A percentile compares a stretch with the other conserved stretches of the same genome.
phyloP scores from a whole-genome alignment of 1,139 yeast genomes.

The Yamadazyma epiphylla region DNA sequence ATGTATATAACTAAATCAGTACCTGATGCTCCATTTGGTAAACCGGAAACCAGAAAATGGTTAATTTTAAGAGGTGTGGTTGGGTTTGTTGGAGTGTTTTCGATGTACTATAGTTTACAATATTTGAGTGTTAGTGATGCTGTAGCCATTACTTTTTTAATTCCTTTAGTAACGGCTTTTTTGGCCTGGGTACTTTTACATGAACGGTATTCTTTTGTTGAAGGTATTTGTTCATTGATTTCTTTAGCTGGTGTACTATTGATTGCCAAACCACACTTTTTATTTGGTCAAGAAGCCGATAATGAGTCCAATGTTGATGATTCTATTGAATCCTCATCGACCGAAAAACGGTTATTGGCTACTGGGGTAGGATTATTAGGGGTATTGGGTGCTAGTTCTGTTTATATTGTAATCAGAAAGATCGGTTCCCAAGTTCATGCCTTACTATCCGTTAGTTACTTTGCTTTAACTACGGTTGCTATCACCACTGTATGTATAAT shows the following conservation, averaged over 20 bases:
- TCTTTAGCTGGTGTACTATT: slow-evolving; percentile 75
- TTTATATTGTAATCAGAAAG: slow-evolving; percentile 67
- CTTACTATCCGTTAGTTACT: slow-evolving; percentile 71
- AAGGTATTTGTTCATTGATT: slow-evolving; percentile 63
- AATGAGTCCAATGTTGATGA: slow-evolving; percentile 29
- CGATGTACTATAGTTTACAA: slow-evolving; percentile 68
- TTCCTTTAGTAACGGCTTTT: slow-evolving; percentile 75
- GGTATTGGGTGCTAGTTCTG: slow-evolving; percentile 66
- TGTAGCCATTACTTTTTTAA: slow-evolving; percentile 71
- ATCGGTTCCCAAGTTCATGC: slow-evolving; percentile 83
- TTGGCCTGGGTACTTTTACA: slow-evolving; percentile 65
- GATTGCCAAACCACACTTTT: slow-evolving; percentile 77
- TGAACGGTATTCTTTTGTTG: slow-evolving; percentile 65
- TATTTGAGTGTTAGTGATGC: slow-evolving; percentile 75
- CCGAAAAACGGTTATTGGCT: slow-evolving; percentile 49
- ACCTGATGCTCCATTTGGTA: slow-evolving; percentile 71
- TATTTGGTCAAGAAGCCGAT: slow-evolving; percentile 49
- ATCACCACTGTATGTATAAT: slow-evolving; percentile 55
- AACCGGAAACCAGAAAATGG: slow-evolving; percentile 51
- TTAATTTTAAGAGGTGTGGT: slow-evolving; percentile 62
- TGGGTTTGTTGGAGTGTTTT: slow-evolving; percentile 80
- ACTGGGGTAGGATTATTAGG: slow-evolving; percentile 65
- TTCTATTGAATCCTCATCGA: slow-evolving; percentile 34
- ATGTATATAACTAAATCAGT: slow-evolving; percentile 48
- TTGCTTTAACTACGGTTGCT: slow-evolving; percentile 57